These are phyloP conservation scores for Fusarium sp. DNA, from an alignment of 2,329 filamentous ascomycete genomes.

Conservation along the genomic window DNA sequence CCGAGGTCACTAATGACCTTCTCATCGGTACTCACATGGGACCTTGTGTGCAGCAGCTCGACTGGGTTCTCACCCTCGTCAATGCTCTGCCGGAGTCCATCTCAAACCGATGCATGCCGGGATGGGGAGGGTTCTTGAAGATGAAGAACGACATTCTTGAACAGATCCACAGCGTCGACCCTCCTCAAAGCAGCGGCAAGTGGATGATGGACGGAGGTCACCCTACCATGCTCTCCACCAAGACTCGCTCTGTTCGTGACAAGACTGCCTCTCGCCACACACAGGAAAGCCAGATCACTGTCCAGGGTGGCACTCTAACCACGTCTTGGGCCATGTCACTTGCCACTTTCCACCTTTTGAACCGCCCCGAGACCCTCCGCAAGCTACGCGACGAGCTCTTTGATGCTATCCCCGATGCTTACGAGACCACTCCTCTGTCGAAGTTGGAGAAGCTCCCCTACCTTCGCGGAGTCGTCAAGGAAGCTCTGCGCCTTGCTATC, in stretches of 20 bases:
- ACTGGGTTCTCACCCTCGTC: conserved; percentile 50
- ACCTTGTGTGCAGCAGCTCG: conserved; percentile 50
- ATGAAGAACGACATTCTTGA: conserved; percentile 52
- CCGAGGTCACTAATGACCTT: conserved; percentile 49
- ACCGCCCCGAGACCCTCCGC: conserved; percentile 45
- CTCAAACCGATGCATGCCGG: conserved; percentile 50
- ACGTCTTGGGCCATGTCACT: conserved; percentile 52
- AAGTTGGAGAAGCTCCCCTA: conserved; percentile 54
- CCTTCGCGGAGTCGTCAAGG: conserved; percentile 62
- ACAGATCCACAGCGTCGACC: conserved; percentile 50
- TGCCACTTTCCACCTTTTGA: conserved; percentile 50
- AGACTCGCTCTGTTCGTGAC: conserved; percentile 47
- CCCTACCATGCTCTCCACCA: conserved; percentile 51
- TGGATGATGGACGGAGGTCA: conserved; percentile 49
- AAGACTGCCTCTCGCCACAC: conserved; percentile 49
- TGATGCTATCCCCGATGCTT: conserved; percentile 47
- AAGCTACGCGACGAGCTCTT: conserved; percentile 52
- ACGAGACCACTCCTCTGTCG: conserved; percentile 43
- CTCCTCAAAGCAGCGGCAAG: conserved; percentile 48
- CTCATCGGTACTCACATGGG: conserved; percentile 53
- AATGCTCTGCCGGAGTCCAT: conserved; percentile 50
- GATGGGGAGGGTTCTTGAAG: conserved; percentile 52
- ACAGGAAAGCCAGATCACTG: conserved; percentile 53
- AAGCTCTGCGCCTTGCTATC: conserved; percentile 61
- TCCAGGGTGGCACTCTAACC: conserved; percentile 54